Base-by-base conservation (phyloP, 495 filamentous ascomycete genomes). In the Lepidopterella palustris region DNA sequence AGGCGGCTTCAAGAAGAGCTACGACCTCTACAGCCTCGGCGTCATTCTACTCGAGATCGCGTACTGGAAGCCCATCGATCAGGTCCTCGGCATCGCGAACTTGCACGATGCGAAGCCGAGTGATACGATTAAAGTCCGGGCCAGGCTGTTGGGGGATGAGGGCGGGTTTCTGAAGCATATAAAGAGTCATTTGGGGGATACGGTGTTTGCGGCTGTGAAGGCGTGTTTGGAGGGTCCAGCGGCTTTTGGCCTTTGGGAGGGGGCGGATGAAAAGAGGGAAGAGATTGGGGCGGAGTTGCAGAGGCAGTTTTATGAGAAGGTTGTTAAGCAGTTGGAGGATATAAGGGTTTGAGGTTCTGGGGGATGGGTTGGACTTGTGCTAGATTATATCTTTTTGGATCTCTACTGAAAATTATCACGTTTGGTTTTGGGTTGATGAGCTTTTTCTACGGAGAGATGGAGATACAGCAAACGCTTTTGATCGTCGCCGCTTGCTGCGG, bases 1-100 rank as follows among this genome's bases (percentile, higher is more conserved):
- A 10, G 71, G 71, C 24, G 66, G 68, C 11, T 82, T 75, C 64
- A 68, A 70, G 23, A 81, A 80, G 64, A 72, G 70, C 23, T 79
- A 78, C 60, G 79, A 82, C 55, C 61, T 82, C 45, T 82, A 82
- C 57, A 73, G 70, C 24, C 65, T 82, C 0, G 79, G 79, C 0
- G 57, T 81, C 21, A 56, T 82, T 10, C 57, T 81, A 48, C 57
- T 81, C 11, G 78, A 82, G 60, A 74, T 81, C 59, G 78, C 76
- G 15, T 70, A 78, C 58, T 81, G 79, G 79, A 62, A 76, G 63
- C 75, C 73, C 4, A 71, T 80, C 20, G 64, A 76, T 27, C 28
- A 58, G 25, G 63, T 82, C 6, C 50, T 80, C 56, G 67, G 60
- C 0, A 73, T 82, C 11, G 15, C 48, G 39, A 61, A 63, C 48